Conservation (phyloP, 371 early-diverging fungal genomes). For the Mortierella sp. region DNA sequence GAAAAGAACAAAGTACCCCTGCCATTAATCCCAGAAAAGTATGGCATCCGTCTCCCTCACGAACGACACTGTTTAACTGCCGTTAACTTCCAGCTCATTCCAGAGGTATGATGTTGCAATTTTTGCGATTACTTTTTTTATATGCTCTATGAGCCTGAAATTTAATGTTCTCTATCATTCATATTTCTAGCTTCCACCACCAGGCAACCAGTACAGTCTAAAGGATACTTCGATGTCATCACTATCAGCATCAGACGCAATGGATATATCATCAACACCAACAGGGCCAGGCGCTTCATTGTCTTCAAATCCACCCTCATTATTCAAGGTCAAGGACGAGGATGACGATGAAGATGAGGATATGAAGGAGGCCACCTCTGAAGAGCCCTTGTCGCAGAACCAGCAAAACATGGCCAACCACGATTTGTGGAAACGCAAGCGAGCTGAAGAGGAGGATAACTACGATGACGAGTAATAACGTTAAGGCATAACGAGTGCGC, state of each 20-base stretch:
- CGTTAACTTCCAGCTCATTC: constrained; percentile 90
- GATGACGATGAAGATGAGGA: constrained; percentile 47
- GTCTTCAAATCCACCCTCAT: constrained; percentile 33
- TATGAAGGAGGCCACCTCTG: constrained; percentile 27
- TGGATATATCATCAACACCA: constrained; percentile 13
- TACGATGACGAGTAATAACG: constrained; percentile 33
- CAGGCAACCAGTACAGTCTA: constrained; percentile 4
- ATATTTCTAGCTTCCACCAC: constrained; percentile 40
- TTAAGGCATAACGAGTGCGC: background rate
- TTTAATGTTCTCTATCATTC: background rate
- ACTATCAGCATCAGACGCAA: background rate
- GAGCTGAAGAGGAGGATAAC: constrained; percentile 51
- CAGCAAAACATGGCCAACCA: constrained; percentile 53
- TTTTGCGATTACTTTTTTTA: background rate
- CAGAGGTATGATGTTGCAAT: constrained; percentile 68
- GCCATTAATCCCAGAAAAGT: constrained; percentile 90
- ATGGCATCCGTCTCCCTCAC: constrained; percentile 93
- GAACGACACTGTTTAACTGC: constrained; percentile 92
- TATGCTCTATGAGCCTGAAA: background rate
- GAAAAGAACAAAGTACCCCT: constrained; percentile 90
- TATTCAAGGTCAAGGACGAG: constrained; percentile 50
- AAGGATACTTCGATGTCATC: background rate
- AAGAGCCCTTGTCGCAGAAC: constrained; percentile 32
- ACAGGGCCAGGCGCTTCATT: background rate
- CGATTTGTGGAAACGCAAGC: constrained; percentile 54